Percentiles rank a stretch among this genome's conserved stretches.
phyloP scores from a whole-genome alignment of 2,329 filamentous ascomycete species.

The Exophiala spinifera region DNA sequence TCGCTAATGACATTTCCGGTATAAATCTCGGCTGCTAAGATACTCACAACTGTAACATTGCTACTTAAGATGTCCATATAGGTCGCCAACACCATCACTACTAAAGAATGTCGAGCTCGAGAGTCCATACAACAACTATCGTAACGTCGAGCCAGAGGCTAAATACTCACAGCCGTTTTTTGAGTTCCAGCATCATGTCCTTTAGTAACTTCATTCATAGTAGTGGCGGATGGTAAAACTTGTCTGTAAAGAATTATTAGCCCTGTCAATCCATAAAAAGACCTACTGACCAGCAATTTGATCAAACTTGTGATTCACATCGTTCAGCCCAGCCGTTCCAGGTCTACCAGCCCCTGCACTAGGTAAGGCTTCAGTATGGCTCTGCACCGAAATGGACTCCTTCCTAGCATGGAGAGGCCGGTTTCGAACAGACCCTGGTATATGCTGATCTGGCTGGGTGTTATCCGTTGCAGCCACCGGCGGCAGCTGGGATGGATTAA shows the following conservation, averaged over 20 bases:
- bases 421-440: conserved; percentile 7
- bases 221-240: neutral
- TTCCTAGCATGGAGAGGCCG: conserved; percentile 4
- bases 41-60: no score
- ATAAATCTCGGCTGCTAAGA: no score
- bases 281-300: conserved; percentile 4
- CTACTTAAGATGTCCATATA: no score
- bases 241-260: neutral
- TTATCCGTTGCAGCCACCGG: conserved; percentile 3
- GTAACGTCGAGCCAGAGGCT: no score
- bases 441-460: neutral
- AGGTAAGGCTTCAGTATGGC: conserved; percentile 1
- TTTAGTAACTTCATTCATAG: neutral
- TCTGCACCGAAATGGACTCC: conserved; percentile 1
- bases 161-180: no score
- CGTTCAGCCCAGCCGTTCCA: conserved; percentile 4
- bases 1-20: no score
- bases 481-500: conserved; percentile 17
- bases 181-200: no score
- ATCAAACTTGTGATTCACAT: conserved; percentile 5
- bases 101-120: no score
- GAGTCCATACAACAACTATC: no score
- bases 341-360: conserved; percentile 9
- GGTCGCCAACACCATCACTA: no score
- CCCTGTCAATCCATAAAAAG: neutral